A percentile compares a stretch with the other conserved stretches of the same genome.
phyloP scores from a whole-genome alignment of 2,329 filamentous ascomycete species.

The Venturia effusa region DNA sequence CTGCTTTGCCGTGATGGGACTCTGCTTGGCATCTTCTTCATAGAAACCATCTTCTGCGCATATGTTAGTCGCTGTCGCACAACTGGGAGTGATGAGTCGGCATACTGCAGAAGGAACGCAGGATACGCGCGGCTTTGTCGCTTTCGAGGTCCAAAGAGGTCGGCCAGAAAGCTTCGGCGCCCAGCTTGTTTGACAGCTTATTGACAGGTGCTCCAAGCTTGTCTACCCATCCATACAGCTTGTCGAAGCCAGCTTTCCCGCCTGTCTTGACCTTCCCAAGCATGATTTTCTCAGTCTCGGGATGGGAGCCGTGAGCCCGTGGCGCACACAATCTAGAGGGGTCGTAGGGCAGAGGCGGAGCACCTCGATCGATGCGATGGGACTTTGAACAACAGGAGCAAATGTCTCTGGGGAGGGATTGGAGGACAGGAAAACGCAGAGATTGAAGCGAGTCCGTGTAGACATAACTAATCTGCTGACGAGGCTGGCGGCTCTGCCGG shows the following conservation, averaged over 20 bases:
- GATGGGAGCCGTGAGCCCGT: background rate
- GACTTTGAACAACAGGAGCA: background rate
- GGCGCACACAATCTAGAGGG: background rate
- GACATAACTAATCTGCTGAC: constrained; percentile 3
- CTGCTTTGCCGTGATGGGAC: constrained; percentile 42
- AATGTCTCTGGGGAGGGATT: background rate
- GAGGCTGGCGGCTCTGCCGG: background rate
- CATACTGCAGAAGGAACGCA: constrained; percentile 83
- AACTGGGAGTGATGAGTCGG: constrained; percentile 19
- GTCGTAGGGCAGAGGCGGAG: background rate
- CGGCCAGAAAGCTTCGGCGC: constrained; percentile 75
- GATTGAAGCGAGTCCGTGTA: constrained; percentile 1
- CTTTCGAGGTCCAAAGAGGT: constrained; percentile 77
- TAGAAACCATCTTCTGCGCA: constrained; percentile 56
- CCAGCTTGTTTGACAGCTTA: constrained; percentile 68
- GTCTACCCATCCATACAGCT: constrained; percentile 56
- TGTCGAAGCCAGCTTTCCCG: constrained; percentile 61
- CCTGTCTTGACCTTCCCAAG: constrained; percentile 46
- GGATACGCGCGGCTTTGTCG: constrained; percentile 80
- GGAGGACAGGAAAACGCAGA: background rate
- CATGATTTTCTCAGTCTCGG: constrained; percentile 17
- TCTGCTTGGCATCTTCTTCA: constrained; percentile 39
- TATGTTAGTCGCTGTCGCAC: constrained; percentile 15
- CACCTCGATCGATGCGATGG: background rate
- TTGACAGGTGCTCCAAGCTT: constrained; percentile 70